Evolutionary conservation across 345 rosid genomes (phyloP).

Genomic region (Brassica incana): DNA sequence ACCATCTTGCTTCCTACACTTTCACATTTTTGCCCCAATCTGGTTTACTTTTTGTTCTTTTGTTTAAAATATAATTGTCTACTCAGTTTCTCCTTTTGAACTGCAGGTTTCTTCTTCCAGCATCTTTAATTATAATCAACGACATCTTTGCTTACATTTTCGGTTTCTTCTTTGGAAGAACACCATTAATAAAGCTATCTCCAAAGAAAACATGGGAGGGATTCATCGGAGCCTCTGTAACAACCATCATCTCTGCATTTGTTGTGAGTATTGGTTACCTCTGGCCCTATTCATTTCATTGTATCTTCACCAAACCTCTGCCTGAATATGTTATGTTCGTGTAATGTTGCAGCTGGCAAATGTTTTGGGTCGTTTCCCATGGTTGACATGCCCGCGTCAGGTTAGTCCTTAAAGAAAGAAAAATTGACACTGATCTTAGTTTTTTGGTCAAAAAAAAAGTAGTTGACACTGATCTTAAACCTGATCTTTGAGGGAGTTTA

Average conservation of each 20-base stretch:
- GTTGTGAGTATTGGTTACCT: conserved; percentile 51
- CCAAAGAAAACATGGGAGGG: conserved; percentile 99
- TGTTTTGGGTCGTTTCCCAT: conserved; percentile 80
- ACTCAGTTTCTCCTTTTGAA: not conserved
- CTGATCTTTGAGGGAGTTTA: conserved; percentile 12
- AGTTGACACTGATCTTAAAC: not conserved
- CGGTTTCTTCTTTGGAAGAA: conserved; percentile 97
- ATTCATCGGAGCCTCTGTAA: conserved; percentile 87
- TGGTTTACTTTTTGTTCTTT: not conserved
- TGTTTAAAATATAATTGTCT: not conserved
- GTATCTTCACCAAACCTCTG: not conserved
- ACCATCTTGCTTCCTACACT: not conserved
- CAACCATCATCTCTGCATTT: conserved; percentile 91
- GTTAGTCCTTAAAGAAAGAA: conserved; percentile 42
- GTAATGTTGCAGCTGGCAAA: conserved; percentile 78
- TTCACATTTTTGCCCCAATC: not conserved
- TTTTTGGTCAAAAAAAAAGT: no score
- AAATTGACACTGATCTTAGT: not conserved
- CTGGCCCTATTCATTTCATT: not conserved
- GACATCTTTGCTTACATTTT: conserved; percentile 83
- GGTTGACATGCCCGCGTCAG: conserved; percentile 97
- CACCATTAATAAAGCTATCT: conserved; percentile 91
- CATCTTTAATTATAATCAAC: conserved; percentile 88
- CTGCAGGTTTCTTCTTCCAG: conserved; percentile 98
- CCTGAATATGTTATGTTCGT: conserved; percentile 11